These are phyloP conservation scores for Ascocoryne sarcoides DNA, from an alignment of 2,329 filamentous ascomycete genomes.

Conservation along the genomic window DNA sequence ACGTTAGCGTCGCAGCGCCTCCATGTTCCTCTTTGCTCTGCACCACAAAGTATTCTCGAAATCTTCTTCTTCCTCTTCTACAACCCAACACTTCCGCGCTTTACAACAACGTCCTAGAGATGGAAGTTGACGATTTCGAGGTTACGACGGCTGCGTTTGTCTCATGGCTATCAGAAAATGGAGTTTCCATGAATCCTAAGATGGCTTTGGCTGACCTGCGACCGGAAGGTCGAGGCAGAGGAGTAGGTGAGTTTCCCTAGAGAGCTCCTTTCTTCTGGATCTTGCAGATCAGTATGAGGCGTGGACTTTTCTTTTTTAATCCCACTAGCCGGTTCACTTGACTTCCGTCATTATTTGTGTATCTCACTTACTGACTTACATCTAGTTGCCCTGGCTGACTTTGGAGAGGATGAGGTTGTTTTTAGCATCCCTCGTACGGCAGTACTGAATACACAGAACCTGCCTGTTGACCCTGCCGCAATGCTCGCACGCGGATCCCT, in stretches of 20 bases:
- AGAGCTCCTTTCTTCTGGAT: slow-evolving; percentile 3
- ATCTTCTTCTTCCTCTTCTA: too few relatives aligned
- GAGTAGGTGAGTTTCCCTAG: slow-evolving; percentile 45
- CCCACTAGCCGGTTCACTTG: background rate
- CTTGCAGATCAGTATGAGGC: background rate
- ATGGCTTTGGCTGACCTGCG: slow-evolving; percentile 50
- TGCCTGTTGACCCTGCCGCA: slow-evolving; percentile 32
- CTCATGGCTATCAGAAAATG: slow-evolving; percentile 44
- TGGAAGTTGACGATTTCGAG: slow-evolving; percentile 32
- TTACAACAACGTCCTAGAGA: too few relatives aligned
- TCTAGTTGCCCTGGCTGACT: slow-evolving; percentile 47
- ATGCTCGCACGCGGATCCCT: slow-evolving; percentile 11
- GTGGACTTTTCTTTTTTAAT: background rate
- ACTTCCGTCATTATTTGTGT: background rate
- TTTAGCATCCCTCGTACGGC: slow-evolving; percentile 54
- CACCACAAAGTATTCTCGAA: background rate
- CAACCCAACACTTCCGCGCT: too few relatives aligned
- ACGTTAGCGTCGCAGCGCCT: background rate
- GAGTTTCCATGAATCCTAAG: slow-evolving; percentile 47
- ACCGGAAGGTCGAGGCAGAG: slow-evolving; percentile 44
- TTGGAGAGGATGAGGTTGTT: slow-evolving; percentile 53
- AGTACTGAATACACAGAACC: slow-evolving; percentile 53
- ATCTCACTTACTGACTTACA: slow-evolving; percentile 10
- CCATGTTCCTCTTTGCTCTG: background rate
- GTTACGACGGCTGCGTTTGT: slow-evolving; percentile 42